Evolutionary conservation across 2,329 filamentous ascomycete genomes (phyloP), one percentile per base, ranked within the genome.

Genomic region (Alternaria dauci): DNA sequence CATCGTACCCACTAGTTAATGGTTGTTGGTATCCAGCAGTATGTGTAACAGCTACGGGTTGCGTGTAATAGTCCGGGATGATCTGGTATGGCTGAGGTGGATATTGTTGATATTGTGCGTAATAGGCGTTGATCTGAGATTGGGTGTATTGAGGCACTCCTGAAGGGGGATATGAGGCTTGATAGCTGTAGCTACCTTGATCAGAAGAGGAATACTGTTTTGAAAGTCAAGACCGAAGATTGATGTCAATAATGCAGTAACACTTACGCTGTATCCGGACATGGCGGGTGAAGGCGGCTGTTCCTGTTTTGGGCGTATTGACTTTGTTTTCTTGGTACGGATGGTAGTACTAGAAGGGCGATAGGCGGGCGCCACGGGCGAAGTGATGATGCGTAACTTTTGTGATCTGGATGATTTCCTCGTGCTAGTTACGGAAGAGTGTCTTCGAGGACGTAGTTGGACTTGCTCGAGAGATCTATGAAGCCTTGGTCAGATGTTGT

Each of bases 101-200:
- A 43, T 72, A 75, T 55, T 65, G 67, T 44, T 71, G 67, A 55
- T 75, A 76, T 50, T 74, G 71, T 39, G 68, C 65, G 51, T 72
- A 73, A 57, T 76, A 75, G 36, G 67, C 59, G 32, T 71, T 63
- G 52, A 77, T 66, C 42, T 76, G 73, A 14, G 72, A 59, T 36
- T 75, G 72, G 8, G 74, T 77, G 60, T 76, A 77, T 39, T 75
- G 71, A 26, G 72, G 72, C 50, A 73, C 61, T 12, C 54, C 34
- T 23, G 57, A 36, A 9, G 32, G 26, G 52, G 59, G 54, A 39
- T 72, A 71, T 1, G 52, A 38, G 6, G 66, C 54, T 16, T 61
- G 38, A 41, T 66, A 65, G 36, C 67, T 67, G 52, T 70, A 73
- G 48, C 58, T 63, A 26, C 63, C 58, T 46, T 69, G 69, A 38